A percentile compares a stretch with the other conserved stretches of the same genome.
Evolutionary conservation across 805 yeast genomes (phyloP).

Genomic region (Wickerhamomyces silvicola): DNA sequence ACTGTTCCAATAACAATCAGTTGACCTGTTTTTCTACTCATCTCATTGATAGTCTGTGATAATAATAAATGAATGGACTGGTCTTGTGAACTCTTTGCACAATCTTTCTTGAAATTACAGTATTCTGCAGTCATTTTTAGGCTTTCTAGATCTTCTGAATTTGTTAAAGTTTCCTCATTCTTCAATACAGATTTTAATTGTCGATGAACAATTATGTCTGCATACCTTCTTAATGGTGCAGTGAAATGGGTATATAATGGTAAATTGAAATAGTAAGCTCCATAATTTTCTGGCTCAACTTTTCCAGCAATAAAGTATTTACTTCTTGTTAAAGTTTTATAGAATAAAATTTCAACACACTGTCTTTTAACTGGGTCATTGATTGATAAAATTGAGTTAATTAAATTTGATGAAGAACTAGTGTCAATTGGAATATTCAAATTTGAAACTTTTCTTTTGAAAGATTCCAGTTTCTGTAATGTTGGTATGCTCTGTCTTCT

Average conservation of each 20-base stretch:
- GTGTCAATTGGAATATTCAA: slow-evolving; percentile 70
- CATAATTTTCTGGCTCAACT: slow-evolving; percentile 68
- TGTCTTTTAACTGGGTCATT: slow-evolving; percentile 56
- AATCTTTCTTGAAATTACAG: slow-evolving; percentile 92
- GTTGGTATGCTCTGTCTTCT: slow-evolving; percentile 88
- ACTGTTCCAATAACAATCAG: slow-evolving; percentile 80
- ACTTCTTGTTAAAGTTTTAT: slow-evolving; percentile 79
- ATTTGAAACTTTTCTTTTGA: slow-evolving; percentile 62
- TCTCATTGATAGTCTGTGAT: slow-evolving; percentile 75
- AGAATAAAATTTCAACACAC: slow-evolving; percentile 72
- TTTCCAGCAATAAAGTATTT: slow-evolving; percentile 86
- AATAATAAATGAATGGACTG: slow-evolving; percentile 86
- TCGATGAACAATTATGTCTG: slow-evolving; percentile 88
- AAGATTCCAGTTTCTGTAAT: slow-evolving; percentile 69
- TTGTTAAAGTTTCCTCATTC: slow-evolving; percentile 29
- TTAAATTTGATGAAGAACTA: slow-evolving; percentile 61
- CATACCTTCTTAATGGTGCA: slow-evolving; percentile 88
- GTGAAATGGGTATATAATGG: slow-evolving; percentile 91
- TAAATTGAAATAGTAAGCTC: slow-evolving; percentile 74
- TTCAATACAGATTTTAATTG: slow-evolving; percentile 67
- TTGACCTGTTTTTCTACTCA: slow-evolving; percentile 71
- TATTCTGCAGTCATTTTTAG: slow-evolving; percentile 82
- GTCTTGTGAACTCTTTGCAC: slow-evolving; percentile 88
- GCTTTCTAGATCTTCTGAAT: slow-evolving; percentile 51
- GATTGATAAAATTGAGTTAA: slow-evolving; percentile 61